These are phyloP conservation scores for Metschnikowia lunata DNA, from an alignment of 805 yeast species.

Conservation along the genomic window DNA sequence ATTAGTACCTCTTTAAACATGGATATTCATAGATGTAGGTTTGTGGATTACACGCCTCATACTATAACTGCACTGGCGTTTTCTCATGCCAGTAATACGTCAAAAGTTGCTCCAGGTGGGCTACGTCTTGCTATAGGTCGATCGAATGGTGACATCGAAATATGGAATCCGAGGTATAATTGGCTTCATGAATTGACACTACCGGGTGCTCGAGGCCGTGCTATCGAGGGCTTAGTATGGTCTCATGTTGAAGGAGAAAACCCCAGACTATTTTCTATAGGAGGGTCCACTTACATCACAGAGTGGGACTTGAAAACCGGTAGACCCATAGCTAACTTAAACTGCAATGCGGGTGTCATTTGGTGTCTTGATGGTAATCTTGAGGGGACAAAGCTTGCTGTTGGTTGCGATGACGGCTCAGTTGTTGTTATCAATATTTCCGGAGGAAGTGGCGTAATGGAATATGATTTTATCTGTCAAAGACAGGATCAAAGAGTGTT, in stretches of 20 bases:
- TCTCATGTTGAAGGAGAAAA: slow-evolving; percentile 41
- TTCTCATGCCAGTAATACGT: slow-evolving; percentile 42
- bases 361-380: slow-evolving; percentile 80
- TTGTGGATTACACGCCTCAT: slow-evolving; percentile 84
- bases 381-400: slow-evolving; percentile 62
- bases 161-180: slow-evolving; percentile 82
- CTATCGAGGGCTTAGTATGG: slow-evolving; percentile 92
- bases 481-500: slow-evolving; percentile 81
- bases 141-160: slow-evolving; percentile 90
- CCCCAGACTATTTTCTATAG: slow-evolving; percentile 82
- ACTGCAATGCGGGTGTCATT: slow-evolving; percentile 88
- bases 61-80: slow-evolving; percentile 79
- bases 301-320: slow-evolving; percentile 88
- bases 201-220: slow-evolving; percentile 75
- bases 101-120: slow-evolving; percentile 41
- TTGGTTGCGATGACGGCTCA: slow-evolving; percentile 94
- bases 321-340: slow-evolving; percentile 67
- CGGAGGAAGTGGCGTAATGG: slow-evolving; percentile 81
- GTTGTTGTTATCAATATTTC: slow-evolving; percentile 80
- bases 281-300: slow-evolving; percentile 86
- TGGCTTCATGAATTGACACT: slow-evolving; percentile 76
- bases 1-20: slow-evolving; percentile 25
- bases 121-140: slow-evolving; percentile 87
- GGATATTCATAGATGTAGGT: slow-evolving; percentile 87
- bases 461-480: slow-evolving; percentile 69